Percentiles rank a stretch among this genome's conserved stretches.
Evolutionary conservation across 2,329 filamentous ascomycete genomes (phyloP).

Genomic region (Pseudofabraea citricarpa): DNA sequence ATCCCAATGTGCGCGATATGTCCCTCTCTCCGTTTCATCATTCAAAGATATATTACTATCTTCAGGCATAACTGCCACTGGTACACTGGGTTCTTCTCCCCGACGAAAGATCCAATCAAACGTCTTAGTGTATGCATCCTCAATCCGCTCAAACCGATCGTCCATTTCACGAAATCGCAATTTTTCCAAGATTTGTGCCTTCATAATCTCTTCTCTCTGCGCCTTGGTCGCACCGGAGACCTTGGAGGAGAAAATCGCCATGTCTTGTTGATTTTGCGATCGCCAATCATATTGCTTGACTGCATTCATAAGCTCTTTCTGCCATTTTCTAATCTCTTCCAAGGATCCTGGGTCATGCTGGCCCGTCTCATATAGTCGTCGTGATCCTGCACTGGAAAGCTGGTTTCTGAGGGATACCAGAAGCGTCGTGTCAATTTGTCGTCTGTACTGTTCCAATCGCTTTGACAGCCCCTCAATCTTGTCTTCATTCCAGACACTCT

Average conservation of each 20-base stretch:
- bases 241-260: background rate
- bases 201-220: background rate
- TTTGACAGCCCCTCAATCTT: slow-evolving; percentile 8
- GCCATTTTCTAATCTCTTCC: background rate
- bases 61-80: background rate
- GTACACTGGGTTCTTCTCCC: background rate
- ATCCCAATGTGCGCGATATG: too few species aligned
- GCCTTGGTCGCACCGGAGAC: background rate
- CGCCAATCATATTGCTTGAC: background rate
- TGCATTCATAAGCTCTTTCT: background rate
- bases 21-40: background rate
- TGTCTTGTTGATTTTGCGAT: background rate
- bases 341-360: background rate
- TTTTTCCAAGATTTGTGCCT: background rate
- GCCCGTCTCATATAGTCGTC: background rate
- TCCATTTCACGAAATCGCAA: background rate
- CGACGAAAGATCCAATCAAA: background rate
- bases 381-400: background rate
- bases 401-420: slow-evolving; percentile 5
- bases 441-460: slow-evolving; percentile 6
- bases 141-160: background rate
- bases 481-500: slow-evolving; percentile 15
- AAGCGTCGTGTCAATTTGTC: slow-evolving; percentile 2
- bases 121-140: background rate
- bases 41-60: background rate